Conservation (phyloP, 176 grass and related monocot genomes). For the Pontederia crassipes region DNA sequence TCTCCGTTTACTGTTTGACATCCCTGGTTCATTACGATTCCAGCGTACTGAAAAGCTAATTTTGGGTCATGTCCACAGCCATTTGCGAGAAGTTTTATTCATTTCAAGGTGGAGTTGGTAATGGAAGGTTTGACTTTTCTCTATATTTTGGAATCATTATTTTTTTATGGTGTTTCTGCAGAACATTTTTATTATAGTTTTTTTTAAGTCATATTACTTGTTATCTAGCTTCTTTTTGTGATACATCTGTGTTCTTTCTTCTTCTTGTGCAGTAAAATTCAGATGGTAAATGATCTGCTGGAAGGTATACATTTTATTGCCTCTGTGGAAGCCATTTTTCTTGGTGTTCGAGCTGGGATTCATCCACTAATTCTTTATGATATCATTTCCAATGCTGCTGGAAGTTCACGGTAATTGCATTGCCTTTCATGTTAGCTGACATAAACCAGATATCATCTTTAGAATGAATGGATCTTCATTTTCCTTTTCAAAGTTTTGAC, state of each 20-base stretch:
- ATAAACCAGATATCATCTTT: neutral
- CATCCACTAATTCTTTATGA: slow-evolving; percentile 95
- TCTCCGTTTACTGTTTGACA: neutral
- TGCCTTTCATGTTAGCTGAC: slow-evolving; percentile 1
- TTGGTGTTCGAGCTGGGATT: slow-evolving; percentile 86
- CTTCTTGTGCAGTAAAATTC: slow-evolving; percentile 63
- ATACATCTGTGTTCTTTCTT: slow-evolving; percentile 1
- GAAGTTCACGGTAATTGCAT: slow-evolving; percentile 67
- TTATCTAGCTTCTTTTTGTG: neutral
- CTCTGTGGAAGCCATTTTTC: slow-evolving; percentile 89
- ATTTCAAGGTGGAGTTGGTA: slow-evolving; percentile 64
- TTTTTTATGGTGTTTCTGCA: neutral
- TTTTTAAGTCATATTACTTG: slow-evolving; percentile 13
- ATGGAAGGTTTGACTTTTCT: slow-evolving; percentile 45
- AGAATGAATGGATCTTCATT: neutral
- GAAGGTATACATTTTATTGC: slow-evolving; percentile 85
- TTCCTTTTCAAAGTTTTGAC: neutral
- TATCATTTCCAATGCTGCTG: slow-evolving; percentile 95
- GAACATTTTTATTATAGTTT: slow-evolving; percentile 7
- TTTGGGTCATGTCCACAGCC: slow-evolving; percentile 36
- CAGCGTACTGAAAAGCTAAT: slow-evolving; percentile 8
- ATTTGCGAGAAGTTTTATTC: slow-evolving; percentile 47
- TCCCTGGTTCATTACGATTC: neutral
- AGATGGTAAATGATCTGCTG: slow-evolving; percentile 69
- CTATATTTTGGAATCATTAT: neutral